Base-by-base conservation (phyloP, 2,329 filamentous ascomycete species). In the Curvularia sp. region DNA sequence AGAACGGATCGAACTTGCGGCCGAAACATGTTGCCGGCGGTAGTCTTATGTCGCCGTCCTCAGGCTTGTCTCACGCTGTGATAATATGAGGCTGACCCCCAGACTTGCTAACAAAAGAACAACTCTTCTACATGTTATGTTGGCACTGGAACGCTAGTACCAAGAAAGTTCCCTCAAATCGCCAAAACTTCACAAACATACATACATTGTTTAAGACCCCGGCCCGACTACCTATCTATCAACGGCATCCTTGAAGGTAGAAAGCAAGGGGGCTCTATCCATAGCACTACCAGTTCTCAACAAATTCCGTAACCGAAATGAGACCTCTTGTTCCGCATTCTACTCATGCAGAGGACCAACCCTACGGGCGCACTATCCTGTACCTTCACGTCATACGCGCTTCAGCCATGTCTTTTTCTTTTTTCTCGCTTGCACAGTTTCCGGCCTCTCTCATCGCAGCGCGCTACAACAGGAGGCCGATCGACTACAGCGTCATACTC, bases 321-420 rank as follows among this genome's bases (percentile, higher is more conserved):
- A 85, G 84, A 3, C 82, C 82, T 56, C 81, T 83, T 71, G 80
- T 78, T 72, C 84, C 85, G 5, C 85, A 86, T 67, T 56, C 85
- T 4, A 61, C 79, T 49, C 86, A 86, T 72, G 86, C 86, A 28
- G 87, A 90, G 77, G 87, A 89, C 71, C 87, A 90, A 64, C 82
- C 82, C 30, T 77, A 82, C 58, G 68, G 81, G 7, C 78, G 77
- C 59, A 78, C 81, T 3, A 85, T 89, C 65, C 84, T 90, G 59
- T 81, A 81, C 55, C 78, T 81, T 0, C 87, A 90, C 75, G 83
- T 87, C 63, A 78, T 87, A 46, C 83, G 82, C 46, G 83, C 86
- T 38, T 82, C 79, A 59, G 75, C 87, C 58, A 83, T 84, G 55
- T 72, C 80, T 12, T 86, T 85, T 60, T 75, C 84, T 41, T 72